Evolutionary conservation across 164 flowering plant species (phyloP).

Genomic region (Kalanchoe fedtschenkoi): DNA sequence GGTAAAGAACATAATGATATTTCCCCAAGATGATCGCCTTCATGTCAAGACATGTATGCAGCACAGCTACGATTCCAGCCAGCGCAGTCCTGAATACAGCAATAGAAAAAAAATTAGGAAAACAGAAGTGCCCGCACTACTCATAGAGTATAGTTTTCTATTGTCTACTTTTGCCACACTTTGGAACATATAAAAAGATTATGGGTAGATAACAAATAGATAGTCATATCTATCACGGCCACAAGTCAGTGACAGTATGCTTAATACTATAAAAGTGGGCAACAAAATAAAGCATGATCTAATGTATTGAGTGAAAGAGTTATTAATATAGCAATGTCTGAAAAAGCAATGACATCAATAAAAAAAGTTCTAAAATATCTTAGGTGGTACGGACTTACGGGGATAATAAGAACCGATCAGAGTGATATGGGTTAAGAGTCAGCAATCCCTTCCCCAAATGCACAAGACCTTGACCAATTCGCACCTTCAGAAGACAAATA

Average conservation of each 20-base stretch:
- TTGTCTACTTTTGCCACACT: not conserved
- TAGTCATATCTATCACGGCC: not conserved
- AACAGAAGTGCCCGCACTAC: too few species aligned
- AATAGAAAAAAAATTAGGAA: conserved; percentile 4
- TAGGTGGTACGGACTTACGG: conserved; percentile 48
- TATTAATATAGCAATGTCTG: not conserved
- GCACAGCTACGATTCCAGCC: conserved; percentile 64
- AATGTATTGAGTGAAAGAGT: not conserved
- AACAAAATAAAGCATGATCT: not conserved
- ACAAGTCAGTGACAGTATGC: not conserved
- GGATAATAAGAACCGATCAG: conserved; percentile 78
- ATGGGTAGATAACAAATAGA: too few species aligned
- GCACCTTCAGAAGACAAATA: conserved; percentile 50
- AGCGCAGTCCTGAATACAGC: conserved; percentile 56
- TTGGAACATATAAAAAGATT: too few species aligned
- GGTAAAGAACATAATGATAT: conserved; percentile 87
- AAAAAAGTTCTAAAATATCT: not conserved
- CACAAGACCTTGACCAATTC: conserved; percentile 95
- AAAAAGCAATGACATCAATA: not conserved
- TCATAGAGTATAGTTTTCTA: not conserved
- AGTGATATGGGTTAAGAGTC: conserved; percentile 85
- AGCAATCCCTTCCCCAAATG: conserved; percentile 92
- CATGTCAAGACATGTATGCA: conserved; percentile 92
- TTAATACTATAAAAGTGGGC: not conserved
- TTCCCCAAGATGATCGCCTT: conserved; percentile 78